Percentiles rank a stretch among this genome's conserved stretches.
Evolutionary conservation across 768 basidiomycete genomes (phyloP).

Genomic region (Boletus sp.): DNA sequence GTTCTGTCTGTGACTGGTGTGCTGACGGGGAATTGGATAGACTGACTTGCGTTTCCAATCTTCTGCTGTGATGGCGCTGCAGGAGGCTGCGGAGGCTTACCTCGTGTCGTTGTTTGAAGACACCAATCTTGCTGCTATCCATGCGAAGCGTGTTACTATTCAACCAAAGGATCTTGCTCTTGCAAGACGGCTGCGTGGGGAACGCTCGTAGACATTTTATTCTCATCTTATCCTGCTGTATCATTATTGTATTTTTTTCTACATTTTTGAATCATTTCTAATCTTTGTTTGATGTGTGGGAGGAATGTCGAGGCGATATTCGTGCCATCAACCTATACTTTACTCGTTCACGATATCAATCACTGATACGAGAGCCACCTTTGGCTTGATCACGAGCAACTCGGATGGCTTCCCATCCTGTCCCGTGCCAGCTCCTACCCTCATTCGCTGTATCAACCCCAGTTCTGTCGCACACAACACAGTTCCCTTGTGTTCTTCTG

Average conservation of each 20-base stretch:
- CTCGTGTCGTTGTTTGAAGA: slow-evolving; percentile 78
- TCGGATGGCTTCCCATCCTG: slow-evolving; percentile 15
- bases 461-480: slow-evolving; percentile 36
- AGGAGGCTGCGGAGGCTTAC: slow-evolving; percentile 83
- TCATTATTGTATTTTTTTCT: slow-evolving; percentile 1
- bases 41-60: slow-evolving; percentile 88
- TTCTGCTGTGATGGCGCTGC: slow-evolving; percentile 81
- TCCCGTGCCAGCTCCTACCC: slow-evolving; percentile 2
- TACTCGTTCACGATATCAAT: slow-evolving; percentile 22
- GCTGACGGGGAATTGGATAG: slow-evolving; percentile 36
- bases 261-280: background rate
- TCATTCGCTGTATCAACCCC: slow-evolving; percentile 27
- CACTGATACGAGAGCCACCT: slow-evolving; percentile 32
- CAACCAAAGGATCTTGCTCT: slow-evolving; percentile 85
- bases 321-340: background rate
- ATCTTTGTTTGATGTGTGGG: too few species aligned
- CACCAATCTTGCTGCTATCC: slow-evolving; percentile 81
- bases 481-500: background rate
- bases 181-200: slow-evolving; percentile 75
- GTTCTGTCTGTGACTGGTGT: slow-evolving; percentile 16
- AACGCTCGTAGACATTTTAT: slow-evolving; percentile 22
- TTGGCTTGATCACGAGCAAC: slow-evolving; percentile 30
- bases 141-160: slow-evolving; percentile 81
- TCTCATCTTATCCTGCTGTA: background rate
- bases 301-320: too few species aligned